Base-by-base conservation (phyloP, 1,284 basidiomycete genomes). In the Uromyces viciae-fabae region DNA sequence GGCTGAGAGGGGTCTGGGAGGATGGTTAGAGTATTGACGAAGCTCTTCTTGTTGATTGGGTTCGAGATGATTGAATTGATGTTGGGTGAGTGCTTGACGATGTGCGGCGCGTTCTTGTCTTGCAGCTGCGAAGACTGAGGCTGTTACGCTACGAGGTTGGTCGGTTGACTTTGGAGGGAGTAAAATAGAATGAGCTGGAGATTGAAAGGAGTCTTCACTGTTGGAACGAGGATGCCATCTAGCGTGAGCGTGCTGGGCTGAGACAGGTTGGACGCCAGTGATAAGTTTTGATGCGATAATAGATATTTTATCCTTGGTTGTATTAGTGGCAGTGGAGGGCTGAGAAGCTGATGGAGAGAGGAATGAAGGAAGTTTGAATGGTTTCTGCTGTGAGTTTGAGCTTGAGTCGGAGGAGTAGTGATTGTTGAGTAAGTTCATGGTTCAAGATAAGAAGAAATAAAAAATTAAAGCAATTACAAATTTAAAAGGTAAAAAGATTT, bases 61-160 rank as follows among this genome's bases (percentile, higher is more conserved):
- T 7, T n/a, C n/a, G n/a, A n/a, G 49, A 52, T 52, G 49, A 52
- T 52, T n/a, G 49, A 52, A 15, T 56, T 54, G 54, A n/a, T 62
- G 52, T 25, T 58, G 64, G 46, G 52, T 1, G 22, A 40, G 28
- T 40, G 19, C 19, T 17, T n/a, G 46, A 56, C 40, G 36, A 38
- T 52, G 43, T 22, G 42, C 40, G 31, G 28, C 36, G 22, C 66
- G 46, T 62, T 79, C 76, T 36, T 71, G 64, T n/a, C 40, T 71
- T 19, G 76, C 76, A 25, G 76, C 76, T n/a, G 66, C n/a, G 54
- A 79, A 79, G 36, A 54, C 66, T 3, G 66, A 79, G 54, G 76
- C 76, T 5, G 76, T 58, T 33, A 79, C 56, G 15, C 38, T 43
- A n/a, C 73, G 73, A 19, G 52, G 38, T n/a, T 40, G 73, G 17